phyloP scores from a whole-genome alignment of 345 rosid species.

The Eucalyptus camaldulensis region DNA sequence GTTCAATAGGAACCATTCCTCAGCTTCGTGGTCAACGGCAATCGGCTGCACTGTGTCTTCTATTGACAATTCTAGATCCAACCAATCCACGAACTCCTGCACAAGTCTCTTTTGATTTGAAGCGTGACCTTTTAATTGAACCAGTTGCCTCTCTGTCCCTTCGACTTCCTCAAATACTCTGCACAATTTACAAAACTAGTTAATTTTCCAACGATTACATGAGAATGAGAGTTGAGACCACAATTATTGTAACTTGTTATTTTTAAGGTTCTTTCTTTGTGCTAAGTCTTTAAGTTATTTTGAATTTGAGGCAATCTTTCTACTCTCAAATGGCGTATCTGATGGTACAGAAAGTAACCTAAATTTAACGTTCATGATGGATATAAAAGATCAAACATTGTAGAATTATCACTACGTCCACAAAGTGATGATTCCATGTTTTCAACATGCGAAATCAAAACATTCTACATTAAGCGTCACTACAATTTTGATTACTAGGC shows the following conservation, averaged over 20 bases:
- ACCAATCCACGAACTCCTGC: slow-evolving; percentile 19
- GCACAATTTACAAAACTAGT: not conserved
- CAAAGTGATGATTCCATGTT: not conserved
- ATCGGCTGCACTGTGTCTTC: slow-evolving; percentile 14
- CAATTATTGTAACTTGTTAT: not conserved
- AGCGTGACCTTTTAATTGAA: slow-evolving; percentile 30
- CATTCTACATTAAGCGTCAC: not conserved
- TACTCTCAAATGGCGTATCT: not conserved
- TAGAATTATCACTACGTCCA: not conserved
- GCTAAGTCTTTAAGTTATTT: not conserved
- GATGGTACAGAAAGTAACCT: not conserved
- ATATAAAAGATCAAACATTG: not conserved
- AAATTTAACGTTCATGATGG: not conserved
- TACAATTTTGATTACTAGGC: not conserved
- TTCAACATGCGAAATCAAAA: not conserved
- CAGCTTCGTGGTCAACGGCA: slow-evolving; percentile 3
- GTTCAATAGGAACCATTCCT: slow-evolving; percentile 3
- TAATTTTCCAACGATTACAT: not conserved
- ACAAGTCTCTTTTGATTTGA: slow-evolving; percentile 27
- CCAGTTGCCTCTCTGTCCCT: slow-evolving; percentile 22
- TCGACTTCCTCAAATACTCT: slow-evolving; percentile 41
- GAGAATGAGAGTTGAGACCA: not conserved
- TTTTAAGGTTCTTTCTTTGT: not conserved
- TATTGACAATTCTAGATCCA: slow-evolving; percentile 7
- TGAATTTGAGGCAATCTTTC: not conserved